Conservation (phyloP, 352 stramenopile genomes). For the Phytophthora nicotianae region DNA sequence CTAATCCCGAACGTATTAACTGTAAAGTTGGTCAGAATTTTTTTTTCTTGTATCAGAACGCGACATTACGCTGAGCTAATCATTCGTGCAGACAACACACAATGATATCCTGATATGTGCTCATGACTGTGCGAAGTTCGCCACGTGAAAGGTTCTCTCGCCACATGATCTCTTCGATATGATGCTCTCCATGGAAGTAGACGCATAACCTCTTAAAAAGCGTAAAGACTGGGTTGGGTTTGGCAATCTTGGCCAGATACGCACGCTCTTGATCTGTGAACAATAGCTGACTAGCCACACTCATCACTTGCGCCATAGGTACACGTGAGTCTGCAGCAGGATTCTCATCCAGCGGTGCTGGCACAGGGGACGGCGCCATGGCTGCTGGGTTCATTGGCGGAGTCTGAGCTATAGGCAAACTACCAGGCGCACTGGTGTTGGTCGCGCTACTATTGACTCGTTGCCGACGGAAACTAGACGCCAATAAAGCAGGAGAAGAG, state of each 20-base stretch:
- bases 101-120: slow-evolving; percentile 87
- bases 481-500: slow-evolving; percentile 39
- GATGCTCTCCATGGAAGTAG: slow-evolving; percentile 88
- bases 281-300: slow-evolving; percentile 46
- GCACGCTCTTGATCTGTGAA: slow-evolving; percentile 71
- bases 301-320: slow-evolving; percentile 39
- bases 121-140: slow-evolving; percentile 82
- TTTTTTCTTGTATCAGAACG: too few relatives aligned
- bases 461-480: slow-evolving; percentile 35
- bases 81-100: slow-evolving; percentile 83
- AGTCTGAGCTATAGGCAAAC: slow-evolving; percentile 32
- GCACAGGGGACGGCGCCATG: slow-evolving; percentile 27
- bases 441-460: slow-evolving; percentile 33
- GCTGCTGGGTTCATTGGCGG: slow-evolving; percentile 34
- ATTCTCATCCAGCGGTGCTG: slow-evolving; percentile 16
- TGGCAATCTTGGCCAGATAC: slow-evolving; percentile 84
- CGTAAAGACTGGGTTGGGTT: slow-evolving; percentile 76
- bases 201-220: slow-evolving; percentile 84
- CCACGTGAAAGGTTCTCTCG: slow-evolving; percentile 81
- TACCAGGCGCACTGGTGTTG: slow-evolving; percentile 32
- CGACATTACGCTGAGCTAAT: too few relatives aligned
- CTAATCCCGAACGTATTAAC: not conserved
- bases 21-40: too few relatives aligned
- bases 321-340: slow-evolving; percentile 16
- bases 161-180: slow-evolving; percentile 92